Evolutionary conservation across 805 yeast genomes (phyloP).

Genomic region (Vanderwaltozyma verrucispora): DNA sequence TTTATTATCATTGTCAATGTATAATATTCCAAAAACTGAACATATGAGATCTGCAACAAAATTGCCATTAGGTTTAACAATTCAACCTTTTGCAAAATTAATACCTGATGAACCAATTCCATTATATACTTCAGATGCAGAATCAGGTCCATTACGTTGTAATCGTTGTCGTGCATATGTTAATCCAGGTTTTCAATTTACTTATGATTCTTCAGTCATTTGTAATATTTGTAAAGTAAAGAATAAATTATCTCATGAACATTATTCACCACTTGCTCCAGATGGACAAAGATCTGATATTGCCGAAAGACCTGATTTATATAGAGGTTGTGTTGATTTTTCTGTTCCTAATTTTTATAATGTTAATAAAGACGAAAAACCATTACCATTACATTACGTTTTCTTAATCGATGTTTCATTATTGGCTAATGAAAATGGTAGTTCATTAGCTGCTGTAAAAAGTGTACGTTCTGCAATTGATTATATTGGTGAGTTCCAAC

Average conservation of each 20-base stretch:
- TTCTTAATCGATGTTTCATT: constrained; percentile 65
- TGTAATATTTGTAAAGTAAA: constrained; percentile 83
- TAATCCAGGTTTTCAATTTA: constrained; percentile 66
- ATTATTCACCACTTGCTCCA: constrained; percentile 50
- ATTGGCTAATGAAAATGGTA: constrained; percentile 45
- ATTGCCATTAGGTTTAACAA: constrained; percentile 67
- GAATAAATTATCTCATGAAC: constrained; percentile 57
- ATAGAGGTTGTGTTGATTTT: constrained; percentile 74
- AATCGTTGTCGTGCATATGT: constrained; percentile 81
- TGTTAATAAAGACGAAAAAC: constrained; percentile 30
- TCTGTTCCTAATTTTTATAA: constrained; percentile 66
- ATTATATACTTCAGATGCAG: constrained; percentile 14
- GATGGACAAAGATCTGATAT: constrained; percentile 56
- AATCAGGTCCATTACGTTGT: constrained; percentile 62
- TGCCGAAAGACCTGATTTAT: constrained; percentile 41
- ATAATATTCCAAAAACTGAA: constrained; percentile 70
- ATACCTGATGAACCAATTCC: constrained; percentile 38
- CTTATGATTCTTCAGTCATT: constrained; percentile 48
- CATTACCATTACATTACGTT: constrained; percentile 50
- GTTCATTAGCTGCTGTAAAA: constrained; percentile 45
- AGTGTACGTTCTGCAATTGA: constrained; percentile 49
- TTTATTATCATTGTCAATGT: constrained; percentile 65
- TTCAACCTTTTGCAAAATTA: constrained; percentile 75
- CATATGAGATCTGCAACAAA: constrained; percentile 54
- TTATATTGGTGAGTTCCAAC: constrained; percentile 18